Conservation (phyloP, 1,284 basidiomycete species). For the Apiotrichum porosum region DNA sequence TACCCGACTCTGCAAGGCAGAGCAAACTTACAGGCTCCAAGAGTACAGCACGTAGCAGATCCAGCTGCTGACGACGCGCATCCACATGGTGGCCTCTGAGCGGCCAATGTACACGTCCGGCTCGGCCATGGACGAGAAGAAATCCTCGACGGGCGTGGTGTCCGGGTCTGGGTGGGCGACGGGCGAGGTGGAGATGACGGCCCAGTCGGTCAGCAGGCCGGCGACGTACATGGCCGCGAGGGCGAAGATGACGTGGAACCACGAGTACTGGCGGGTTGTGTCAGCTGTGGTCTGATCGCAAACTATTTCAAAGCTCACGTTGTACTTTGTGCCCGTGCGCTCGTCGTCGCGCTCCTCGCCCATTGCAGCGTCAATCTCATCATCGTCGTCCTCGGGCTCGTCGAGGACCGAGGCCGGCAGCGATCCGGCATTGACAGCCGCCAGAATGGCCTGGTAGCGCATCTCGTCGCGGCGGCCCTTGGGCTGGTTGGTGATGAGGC, state of each 20-base stretch:
- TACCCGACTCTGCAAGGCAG: too few relatives aligned
- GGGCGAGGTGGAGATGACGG: constrained; percentile 40
- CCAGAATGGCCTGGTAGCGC: constrained; percentile 87
- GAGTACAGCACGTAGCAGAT: constrained; percentile 82
- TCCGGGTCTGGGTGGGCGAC: constrained; percentile 30
- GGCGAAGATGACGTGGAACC: constrained; percentile 97
- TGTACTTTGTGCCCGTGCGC: constrained; percentile 92
- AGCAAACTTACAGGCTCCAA: constrained; percentile 62
- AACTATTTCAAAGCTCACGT: constrained; percentile 43
- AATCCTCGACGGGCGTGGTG: constrained; percentile 3
- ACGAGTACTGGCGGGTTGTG: constrained; percentile 70
- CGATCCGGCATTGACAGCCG: constrained; percentile 93
- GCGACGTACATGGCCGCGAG: constrained; percentile 97
- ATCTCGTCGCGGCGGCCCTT: constrained; percentile 72
- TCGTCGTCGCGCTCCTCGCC: constrained; percentile 87
- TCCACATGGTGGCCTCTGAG: constrained; percentile 98
- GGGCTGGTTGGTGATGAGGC: constrained; percentile 78
- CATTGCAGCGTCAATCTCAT: constrained; percentile 63
- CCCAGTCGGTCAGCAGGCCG: constrained; percentile 98
- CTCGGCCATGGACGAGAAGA: constrained; percentile 19
- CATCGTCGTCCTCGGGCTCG: constrained; percentile 68
- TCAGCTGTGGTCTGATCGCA: not conserved
- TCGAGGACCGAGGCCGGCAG: constrained; percentile 89
- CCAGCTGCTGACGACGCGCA: constrained; percentile 94
- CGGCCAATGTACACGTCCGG: constrained; percentile 87